Evolutionary conservation across 2,329 filamentous ascomycete species (phyloP), one percentile per base, ranked within the genome.

Genomic region (Periconia digitata): DNA sequence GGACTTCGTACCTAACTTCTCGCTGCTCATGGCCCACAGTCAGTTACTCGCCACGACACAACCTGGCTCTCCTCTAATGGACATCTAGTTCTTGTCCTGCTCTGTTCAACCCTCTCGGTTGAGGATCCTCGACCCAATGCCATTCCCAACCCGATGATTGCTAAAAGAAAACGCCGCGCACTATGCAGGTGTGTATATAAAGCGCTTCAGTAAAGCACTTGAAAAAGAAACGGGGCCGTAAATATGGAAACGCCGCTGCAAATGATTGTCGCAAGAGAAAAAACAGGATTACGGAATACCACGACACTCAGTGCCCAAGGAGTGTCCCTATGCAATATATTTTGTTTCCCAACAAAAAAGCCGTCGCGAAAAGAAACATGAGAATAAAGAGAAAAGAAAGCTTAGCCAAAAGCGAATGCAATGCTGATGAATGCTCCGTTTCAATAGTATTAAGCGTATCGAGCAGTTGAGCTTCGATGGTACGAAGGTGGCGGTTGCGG

Each of bases 371-470:
- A 12, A 29, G 15, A 40, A 8, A n/a, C 21, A 22, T 40, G 6
- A 21, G 20, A 32, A 6, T 13, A 23, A 43, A 22, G 12, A 22
- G 16, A 17, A 22, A 22, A 35, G 17, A 8, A 38, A 43, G 23
- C n/a, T n/a, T n/a, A n/a, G n/a, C n/a, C n/a, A n/a, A n/a, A n/a
- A n/a, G n/a, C n/a, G n/a, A 16, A 32, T 34, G 40, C 40, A 16
- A 34, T 34, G 16, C 3, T 17, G 27, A 32, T 32, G 27, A 10
- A 32, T 32, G 10, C 12, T 32, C 8, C 27, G 10, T 32, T 20
- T 35, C 24, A 12, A 8, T n/a, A 40, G 8, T n/a, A 16, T 38
- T 56, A 62, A 6, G 53, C 58, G 36, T 58, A 58, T 24, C 58
- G 51, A 48, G 57, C 24, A 24, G 46, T 53, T 18, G 36, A 44